Percentiles rank a stretch among this genome's conserved stretches.
phyloP scores from a whole-genome alignment of 176 grass and related monocot species.

The Zoysia pacifica region DNA sequence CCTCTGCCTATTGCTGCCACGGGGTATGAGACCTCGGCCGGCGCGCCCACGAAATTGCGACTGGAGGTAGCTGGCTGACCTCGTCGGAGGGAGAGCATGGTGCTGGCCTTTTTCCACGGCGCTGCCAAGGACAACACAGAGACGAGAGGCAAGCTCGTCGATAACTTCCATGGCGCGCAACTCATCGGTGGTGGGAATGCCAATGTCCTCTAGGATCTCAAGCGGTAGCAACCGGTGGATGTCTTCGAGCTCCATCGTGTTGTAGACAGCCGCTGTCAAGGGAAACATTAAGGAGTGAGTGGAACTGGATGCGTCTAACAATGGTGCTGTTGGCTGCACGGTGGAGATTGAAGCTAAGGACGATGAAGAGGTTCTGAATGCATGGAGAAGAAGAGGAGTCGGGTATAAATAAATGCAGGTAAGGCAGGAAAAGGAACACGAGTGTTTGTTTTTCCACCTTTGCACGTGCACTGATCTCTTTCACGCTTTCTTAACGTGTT shows the following conservation, averaged over 20 bases:
- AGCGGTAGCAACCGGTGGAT: not conserved
- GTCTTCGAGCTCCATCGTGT: not conserved
- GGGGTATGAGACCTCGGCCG: too few species aligned
- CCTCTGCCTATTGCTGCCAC: not conserved
- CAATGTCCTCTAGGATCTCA: not conserved
- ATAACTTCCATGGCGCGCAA: not conserved
- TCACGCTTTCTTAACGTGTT: not conserved
- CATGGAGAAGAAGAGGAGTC: not conserved
- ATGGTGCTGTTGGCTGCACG: not conserved
- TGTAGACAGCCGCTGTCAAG: not conserved
- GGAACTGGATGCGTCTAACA: not conserved
- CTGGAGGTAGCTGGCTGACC: not conserved
- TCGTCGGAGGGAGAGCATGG: not conserved
- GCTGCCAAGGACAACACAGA: not conserved
- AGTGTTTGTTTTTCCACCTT: not conserved
- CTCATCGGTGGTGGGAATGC: not conserved
- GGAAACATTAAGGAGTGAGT: not conserved
- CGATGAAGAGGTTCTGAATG: not conserved
- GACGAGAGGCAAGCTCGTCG: not conserved
- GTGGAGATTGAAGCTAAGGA: not conserved
- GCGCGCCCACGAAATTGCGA: not conserved
- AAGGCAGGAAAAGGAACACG: not conserved
- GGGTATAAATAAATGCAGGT: not conserved
- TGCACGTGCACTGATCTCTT: not conserved
- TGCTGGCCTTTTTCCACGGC: not conserved